Conservation (phyloP, 2,329 filamentous ascomycete genomes). For the Beauveria bassiana region DNA sequence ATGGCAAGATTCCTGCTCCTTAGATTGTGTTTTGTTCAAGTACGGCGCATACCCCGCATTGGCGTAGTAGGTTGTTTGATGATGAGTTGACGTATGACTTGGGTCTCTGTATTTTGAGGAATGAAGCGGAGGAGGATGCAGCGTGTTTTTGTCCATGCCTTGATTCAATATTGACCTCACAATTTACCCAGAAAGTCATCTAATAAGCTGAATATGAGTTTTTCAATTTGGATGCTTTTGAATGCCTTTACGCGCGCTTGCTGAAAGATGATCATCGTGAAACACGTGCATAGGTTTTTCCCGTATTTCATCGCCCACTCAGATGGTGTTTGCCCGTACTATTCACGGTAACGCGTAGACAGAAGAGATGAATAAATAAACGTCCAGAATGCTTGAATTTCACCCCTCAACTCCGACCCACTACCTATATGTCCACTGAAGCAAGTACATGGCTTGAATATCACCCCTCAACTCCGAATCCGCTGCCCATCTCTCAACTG, state of each 20-base stretch:
- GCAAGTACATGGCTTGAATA: neutral
- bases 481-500: too few species aligned
- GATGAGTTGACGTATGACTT: neutral
- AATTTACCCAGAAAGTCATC: neutral
- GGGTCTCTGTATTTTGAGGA: neutral
- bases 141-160: neutral
- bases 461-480: neutral
- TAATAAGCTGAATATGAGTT: neutral
- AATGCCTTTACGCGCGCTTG: too few species aligned
- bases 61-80: neutral
- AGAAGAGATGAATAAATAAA: neutral
- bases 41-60: neutral
- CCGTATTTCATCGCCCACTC: neutral
- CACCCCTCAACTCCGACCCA: neutral
- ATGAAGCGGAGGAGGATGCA: neutral
- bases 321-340: neutral
- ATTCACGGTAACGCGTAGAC: neutral
- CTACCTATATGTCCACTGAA: too few species aligned
- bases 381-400: neutral
- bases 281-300: neutral
- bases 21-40: conserved; percentile 1
- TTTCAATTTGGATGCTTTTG: neutral
- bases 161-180: neutral
- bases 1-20: conserved; percentile 16
- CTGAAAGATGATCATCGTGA: too few species aligned